Evolutionary conservation across 768 basidiomycete species (phyloP), one percentile per base, ranked within the genome.

Genomic region (Leccinum uliginosum): DNA sequence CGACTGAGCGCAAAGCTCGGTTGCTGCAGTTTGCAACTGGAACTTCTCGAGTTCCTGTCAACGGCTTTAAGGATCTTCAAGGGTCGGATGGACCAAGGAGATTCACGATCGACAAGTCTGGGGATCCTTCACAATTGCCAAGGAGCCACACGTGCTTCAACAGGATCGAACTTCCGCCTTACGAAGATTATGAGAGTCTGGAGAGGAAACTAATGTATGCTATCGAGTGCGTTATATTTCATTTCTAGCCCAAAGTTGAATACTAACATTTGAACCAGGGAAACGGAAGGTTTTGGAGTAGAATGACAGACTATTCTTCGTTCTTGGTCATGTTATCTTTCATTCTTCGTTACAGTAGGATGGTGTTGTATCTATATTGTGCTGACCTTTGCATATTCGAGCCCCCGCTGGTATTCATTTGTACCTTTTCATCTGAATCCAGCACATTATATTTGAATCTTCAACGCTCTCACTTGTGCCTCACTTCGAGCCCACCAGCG

Each of bases 81-180:
- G 93, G 93, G 9, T 91, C 89, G 0, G 93, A 97, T 71, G 93
- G 93, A 0, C 93, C 94, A 3, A 77, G 93, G 55, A 76, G 93
- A 58, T 97, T 97, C 70, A 97, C 94, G 11, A 94, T 97, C 58
- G 93, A 97, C 74, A 96, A 96, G 73, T 88, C 87, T 21, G 94
- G 94, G 5, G 93, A 96, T 68, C 87, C 92, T 11, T 83, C 81
- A 14, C 91, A 92, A 47, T 71, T 97, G 50, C 94, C 94, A 3
- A 83, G 94, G 68, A 89, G 87, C 63, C 94, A 96, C 70, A 97
- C 93, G 2, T 97, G 94, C 73, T 96, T 97, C 80, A 96, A 96
- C 69, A 76, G 87, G 50, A 75, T 92, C 50, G 93, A 97, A 68
- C 73, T 97, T 23, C 93, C 93, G 1, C 89, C 92, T 15, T 97